phyloP scores from a whole-genome alignment of 2,329 filamentous ascomycete species.

The Aspergillus sp. region DNA sequence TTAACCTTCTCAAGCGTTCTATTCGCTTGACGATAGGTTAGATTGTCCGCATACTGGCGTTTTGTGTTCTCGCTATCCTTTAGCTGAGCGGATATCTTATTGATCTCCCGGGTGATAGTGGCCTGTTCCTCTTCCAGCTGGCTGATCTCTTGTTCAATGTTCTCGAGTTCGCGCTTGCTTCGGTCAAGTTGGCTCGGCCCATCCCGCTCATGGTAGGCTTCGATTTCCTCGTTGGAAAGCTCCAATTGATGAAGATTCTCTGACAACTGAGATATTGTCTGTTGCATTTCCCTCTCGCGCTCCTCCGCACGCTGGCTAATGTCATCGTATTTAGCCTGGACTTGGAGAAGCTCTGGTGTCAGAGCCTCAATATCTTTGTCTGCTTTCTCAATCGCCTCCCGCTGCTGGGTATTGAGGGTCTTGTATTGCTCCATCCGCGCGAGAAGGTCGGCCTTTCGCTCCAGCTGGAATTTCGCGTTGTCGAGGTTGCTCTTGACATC shows the following conservation, averaged over 20 bases:
- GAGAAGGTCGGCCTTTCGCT: slow-evolving; percentile 72
- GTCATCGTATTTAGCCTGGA: slow-evolving; percentile 74
- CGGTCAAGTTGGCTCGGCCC: slow-evolving; percentile 69
- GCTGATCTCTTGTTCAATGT: slow-evolving; percentile 64
- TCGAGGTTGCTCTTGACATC: slow-evolving; percentile 72
- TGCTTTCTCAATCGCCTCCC: slow-evolving; percentile 64
- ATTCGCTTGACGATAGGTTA: slow-evolving; percentile 76
- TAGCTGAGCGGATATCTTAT: slow-evolving; percentile 73
- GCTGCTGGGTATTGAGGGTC: slow-evolving; percentile 65
- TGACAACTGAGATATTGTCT: slow-evolving; percentile 68
- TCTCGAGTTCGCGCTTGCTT: slow-evolving; percentile 67
- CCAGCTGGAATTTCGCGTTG: slow-evolving; percentile 69
- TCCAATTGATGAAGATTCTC: slow-evolving; percentile 75
- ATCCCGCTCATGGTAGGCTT: slow-evolving; percentile 71
- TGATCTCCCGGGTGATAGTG: slow-evolving; percentile 66
- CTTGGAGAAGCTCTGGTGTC: slow-evolving; percentile 71
- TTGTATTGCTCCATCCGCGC: slow-evolving; percentile 72
- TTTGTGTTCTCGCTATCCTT: slow-evolving; percentile 78
- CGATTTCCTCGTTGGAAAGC: slow-evolving; percentile 72
- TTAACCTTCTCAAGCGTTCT: slow-evolving; percentile 66
- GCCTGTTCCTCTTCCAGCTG: slow-evolving; percentile 66
- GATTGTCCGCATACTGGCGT: slow-evolving; percentile 83
- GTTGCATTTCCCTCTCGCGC: slow-evolving; percentile 69
- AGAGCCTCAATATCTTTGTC: slow-evolving; percentile 74
- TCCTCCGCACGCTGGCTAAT: slow-evolving; percentile 67